Evolutionary conservation across 2,329 filamentous ascomycete genomes (phyloP).

Genomic region (Dothiorella sarmentorum): DNA sequence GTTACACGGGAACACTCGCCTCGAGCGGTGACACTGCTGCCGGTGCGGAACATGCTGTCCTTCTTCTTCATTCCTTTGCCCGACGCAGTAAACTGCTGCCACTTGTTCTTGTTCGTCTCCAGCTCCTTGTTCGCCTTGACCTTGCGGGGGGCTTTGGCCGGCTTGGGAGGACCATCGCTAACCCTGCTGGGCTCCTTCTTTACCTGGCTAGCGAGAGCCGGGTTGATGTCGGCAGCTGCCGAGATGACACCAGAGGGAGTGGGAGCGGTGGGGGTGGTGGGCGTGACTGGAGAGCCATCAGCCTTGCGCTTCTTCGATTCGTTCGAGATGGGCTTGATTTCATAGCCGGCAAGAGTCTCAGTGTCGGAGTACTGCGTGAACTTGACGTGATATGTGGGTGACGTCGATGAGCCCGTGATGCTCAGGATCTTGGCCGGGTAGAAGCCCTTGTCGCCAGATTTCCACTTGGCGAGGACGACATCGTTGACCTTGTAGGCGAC

Average conservation of each 20-base stretch:
- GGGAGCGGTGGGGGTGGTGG: slow-evolving; percentile 40
- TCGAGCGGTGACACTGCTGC: slow-evolving; percentile 79
- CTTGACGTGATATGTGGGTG: slow-evolving; percentile 89
- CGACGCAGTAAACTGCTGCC: slow-evolving; percentile 88
- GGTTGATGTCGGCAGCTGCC: slow-evolving; percentile 64
- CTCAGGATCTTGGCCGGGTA: slow-evolving; percentile 91
- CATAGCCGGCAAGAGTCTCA: slow-evolving; percentile 60
- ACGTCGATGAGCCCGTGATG: slow-evolving; percentile 86
- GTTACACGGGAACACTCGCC: slow-evolving; percentile 55
- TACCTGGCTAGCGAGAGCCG: slow-evolving; percentile 61
- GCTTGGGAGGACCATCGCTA: slow-evolving; percentile 55
- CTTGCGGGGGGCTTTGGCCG: slow-evolving; percentile 67
- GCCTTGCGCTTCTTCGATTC: slow-evolving; percentile 69
- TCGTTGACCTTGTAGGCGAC: slow-evolving; percentile 76
- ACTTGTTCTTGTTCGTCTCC: slow-evolving; percentile 86
- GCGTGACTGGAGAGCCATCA: slow-evolving; percentile 63
- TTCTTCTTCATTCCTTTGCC: slow-evolving; percentile 66
- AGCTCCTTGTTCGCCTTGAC: slow-evolving; percentile 89
- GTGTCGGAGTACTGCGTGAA: slow-evolving; percentile 93
- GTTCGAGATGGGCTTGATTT: slow-evolving; percentile 31
- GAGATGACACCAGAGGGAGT: slow-evolving; percentile 56
- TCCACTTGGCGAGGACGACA: slow-evolving; percentile 84
- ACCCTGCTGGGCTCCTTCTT: slow-evolving; percentile 62
- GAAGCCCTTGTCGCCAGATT: slow-evolving; percentile 81
- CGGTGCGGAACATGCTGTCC: slow-evolving; percentile 95